Percentiles rank a stretch among this genome's conserved stretches.
phyloP scores from a whole-genome alignment of 192 early-diverging fungal genomes.

The Linnemannia elongata region DNA sequence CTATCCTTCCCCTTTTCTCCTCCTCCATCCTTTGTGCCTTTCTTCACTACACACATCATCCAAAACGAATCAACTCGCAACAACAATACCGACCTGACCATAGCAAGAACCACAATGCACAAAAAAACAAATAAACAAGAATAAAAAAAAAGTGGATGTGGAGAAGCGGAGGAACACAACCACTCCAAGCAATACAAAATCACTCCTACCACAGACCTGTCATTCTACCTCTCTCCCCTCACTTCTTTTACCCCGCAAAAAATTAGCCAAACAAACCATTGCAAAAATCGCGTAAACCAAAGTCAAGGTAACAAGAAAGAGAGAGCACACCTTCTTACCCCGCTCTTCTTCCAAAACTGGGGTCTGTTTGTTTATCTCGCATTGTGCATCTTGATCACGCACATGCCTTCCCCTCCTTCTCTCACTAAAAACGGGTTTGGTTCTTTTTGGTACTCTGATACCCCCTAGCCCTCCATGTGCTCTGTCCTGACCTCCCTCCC shows the following conservation, averaged over 20 bases:
- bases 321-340: not conserved
- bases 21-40: no score
- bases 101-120: no score
- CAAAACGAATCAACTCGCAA: no score
- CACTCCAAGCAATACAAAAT: no score
- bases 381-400: not conserved
- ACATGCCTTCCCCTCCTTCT: not conserved
- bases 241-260: not conserved
- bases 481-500: not conserved
- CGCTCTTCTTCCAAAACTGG: not conserved
- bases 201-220: no score
- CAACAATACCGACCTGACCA: no score
- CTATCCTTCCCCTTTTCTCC: no score
- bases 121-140: not conserved
- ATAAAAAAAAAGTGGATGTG: not conserved
- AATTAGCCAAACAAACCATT: no score
- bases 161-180: not conserved
- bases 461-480: not conserved
- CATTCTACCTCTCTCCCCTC: no score
- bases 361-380: conserved; percentile 7
- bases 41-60: no score
- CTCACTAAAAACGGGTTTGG: not conserved
- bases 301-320: not conserved
- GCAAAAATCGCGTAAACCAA: not conserved
- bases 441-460: not conserved